These are phyloP conservation scores for Suillus weaverae DNA, from an alignment of 768 basidiomycete species.

Conservation along the genomic window DNA sequence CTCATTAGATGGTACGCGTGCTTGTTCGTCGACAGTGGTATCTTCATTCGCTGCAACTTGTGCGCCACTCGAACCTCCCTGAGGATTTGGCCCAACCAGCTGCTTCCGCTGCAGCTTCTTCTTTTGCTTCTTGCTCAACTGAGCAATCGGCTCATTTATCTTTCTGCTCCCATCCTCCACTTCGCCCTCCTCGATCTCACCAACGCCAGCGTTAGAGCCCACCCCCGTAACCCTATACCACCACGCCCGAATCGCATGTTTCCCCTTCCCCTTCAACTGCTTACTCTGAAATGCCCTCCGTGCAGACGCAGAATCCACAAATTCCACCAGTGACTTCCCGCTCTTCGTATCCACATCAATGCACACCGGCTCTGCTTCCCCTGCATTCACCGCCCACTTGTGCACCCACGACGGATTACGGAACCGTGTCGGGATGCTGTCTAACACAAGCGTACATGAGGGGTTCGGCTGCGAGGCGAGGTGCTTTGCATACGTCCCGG, in stretches of 20 bases:
- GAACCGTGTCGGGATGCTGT: constrained; percentile 51
- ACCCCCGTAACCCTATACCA: constrained; percentile 16
- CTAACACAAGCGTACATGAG: constrained; percentile 54
- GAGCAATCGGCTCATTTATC: not conserved
- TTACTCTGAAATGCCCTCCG: constrained; percentile 43
- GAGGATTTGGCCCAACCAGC: not conserved
- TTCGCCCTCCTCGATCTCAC: constrained; percentile 18
- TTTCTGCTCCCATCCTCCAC: constrained; percentile 10
- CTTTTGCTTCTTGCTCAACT: constrained; percentile 9
- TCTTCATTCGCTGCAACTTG: not conserved
- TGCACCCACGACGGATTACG: constrained; percentile 43
- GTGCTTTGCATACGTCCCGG: constrained; percentile 43
- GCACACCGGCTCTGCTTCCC: constrained; percentile 38
- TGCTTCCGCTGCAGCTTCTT: constrained; percentile 3
- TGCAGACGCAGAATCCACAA: constrained; percentile 44
- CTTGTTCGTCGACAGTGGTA: not conserved
- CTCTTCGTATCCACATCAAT: constrained; percentile 41
- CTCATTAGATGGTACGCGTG: not conserved
- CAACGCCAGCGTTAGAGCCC: constrained; percentile 5
- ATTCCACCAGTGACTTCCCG: constrained; percentile 54
- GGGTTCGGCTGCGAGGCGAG: constrained; percentile 39
- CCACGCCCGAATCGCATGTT: constrained; percentile 15
- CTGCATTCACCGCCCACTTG: constrained; percentile 44
- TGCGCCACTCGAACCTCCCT: not conserved
- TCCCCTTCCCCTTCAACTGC: constrained; percentile 42